Evolutionary conservation across 345 rosid genomes (phyloP).

Genomic region (Aethionema arabicum): DNA sequence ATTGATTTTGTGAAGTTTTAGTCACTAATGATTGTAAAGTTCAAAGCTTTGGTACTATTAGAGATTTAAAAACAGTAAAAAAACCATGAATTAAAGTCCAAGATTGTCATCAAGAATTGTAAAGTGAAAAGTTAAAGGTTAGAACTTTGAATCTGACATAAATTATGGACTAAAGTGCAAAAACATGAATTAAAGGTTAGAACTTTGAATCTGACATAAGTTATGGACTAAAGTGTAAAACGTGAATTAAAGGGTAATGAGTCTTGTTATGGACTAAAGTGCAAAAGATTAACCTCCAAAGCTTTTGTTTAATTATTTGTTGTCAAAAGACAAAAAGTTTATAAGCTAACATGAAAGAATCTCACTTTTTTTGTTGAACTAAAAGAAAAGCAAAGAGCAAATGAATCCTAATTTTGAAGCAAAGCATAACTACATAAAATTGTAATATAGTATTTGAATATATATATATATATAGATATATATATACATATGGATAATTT

Average conservation of each 20-base stretch:
- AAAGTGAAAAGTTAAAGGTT: too few relatives aligned
- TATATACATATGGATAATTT: too few relatives aligned
- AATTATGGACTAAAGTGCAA: conserved; percentile 12
- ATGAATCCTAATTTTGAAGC: conserved; percentile 43
- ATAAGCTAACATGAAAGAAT: conserved; percentile 43
- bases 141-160: too few relatives aligned
- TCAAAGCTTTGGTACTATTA: too few relatives aligned
- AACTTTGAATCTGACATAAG: too few relatives aligned
- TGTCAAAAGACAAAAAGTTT: conserved; percentile 8
- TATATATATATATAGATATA: too few relatives aligned
- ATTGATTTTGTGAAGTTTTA: not conserved
- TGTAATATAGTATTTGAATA: conserved; percentile 14
- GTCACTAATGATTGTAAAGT: too few relatives aligned
- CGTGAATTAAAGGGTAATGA: conserved; percentile 20
- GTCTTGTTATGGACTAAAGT: conserved; percentile 36
- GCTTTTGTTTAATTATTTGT: not conserved
- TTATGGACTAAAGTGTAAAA: conserved; percentile 15
- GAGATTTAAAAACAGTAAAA: too few relatives aligned
- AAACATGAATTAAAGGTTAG: conserved; percentile 5
- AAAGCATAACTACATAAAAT: conserved; percentile 24
- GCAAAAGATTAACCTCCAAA: conserved; percentile 18
- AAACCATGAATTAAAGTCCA: too few relatives aligned
- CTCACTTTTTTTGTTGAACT: conserved; percentile 33
- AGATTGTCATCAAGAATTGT: too few relatives aligned
- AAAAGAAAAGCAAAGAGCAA: conserved; percentile 19